phyloP scores from a whole-genome alignment of 2,329 filamentous ascomycete genomes.

The Alternaria angustiovoidea region DNA sequence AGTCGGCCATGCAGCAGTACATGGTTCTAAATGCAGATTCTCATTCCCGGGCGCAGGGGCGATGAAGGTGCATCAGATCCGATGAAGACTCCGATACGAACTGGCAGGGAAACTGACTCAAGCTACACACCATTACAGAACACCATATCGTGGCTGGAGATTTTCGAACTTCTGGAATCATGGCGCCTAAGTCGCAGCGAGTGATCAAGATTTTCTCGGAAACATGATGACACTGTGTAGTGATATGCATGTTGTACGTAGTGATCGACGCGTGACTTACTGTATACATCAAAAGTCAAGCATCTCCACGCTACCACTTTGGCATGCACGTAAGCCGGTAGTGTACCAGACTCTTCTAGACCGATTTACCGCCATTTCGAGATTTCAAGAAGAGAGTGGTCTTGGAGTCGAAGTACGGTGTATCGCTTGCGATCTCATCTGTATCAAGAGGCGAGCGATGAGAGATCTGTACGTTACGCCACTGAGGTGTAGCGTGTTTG shows the following conservation, averaged over 20 bases:
- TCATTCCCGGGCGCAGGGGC: not conserved
- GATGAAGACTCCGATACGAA: conserved; percentile 7
- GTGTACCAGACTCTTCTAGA: conserved; percentile 4
- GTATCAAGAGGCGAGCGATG: conserved; percentile 1
- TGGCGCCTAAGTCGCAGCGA: not conserved
- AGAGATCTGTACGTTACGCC: not conserved
- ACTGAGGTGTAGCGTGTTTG: conserved; percentile 4
- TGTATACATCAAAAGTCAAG: not conserved
- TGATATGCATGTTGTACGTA: not conserved
- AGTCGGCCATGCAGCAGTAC: conserved; percentile 10
- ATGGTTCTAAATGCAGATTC: conserved; percentile 1
- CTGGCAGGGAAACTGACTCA: conserved; percentile 11
- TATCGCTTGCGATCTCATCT: conserved; percentile 2
- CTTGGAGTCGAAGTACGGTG: not conserved
- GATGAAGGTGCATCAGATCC: conserved; percentile 6
- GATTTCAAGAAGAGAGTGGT: conserved; percentile 2
- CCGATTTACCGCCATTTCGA: not conserved
- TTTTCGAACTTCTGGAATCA: not conserved
- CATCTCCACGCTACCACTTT: not conserved
- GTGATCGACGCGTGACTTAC: conserved; percentile 1
- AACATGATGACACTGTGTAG: not conserved
- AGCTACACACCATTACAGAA: conserved; percentile 8
- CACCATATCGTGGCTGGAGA: conserved; percentile 4
- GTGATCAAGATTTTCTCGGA: not conserved
- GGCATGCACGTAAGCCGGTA: conserved; percentile 8